A percentile compares a stretch with the other conserved stretches of the same genome.
phyloP scores from a whole-genome alignment of 805 yeast species.

The Hanseniaspora lindneri region DNA sequence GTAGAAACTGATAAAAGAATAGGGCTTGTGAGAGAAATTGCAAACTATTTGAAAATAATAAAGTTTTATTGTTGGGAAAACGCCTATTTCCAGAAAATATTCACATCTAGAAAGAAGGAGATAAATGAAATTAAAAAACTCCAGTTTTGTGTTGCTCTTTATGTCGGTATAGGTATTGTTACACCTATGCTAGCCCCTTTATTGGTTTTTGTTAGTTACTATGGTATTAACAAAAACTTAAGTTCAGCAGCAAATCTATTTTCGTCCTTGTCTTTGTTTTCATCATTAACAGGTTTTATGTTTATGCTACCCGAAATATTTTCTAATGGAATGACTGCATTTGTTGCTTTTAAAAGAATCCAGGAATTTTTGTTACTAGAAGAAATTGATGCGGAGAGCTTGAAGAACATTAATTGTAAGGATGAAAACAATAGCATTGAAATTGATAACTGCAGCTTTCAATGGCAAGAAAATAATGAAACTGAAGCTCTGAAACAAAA shows the following conservation, averaged over 20 bases:
- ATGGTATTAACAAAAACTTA: conserved; percentile 29
- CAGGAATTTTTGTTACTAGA: conserved; percentile 33
- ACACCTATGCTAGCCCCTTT: conserved; percentile 45
- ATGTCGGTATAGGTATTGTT: conserved; percentile 31
- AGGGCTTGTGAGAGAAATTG: conserved; percentile 42
- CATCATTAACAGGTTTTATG: conserved; percentile 41
- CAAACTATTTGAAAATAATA: conserved; percentile 50
- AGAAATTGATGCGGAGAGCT: conserved; percentile 22
- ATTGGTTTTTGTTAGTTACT: conserved; percentile 37
- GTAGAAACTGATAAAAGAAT: conserved; percentile 52
- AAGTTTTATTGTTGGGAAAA: conserved; percentile 78
- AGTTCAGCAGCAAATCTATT: conserved; percentile 47
- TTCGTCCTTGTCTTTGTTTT: conserved; percentile 50
- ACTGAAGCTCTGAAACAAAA: background rate
- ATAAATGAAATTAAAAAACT: conserved; percentile 42
- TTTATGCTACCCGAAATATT: conserved; percentile 53
- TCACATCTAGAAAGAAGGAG: conserved; percentile 43
- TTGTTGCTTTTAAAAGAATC: conserved; percentile 38
- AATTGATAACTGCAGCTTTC: conserved; percentile 40
- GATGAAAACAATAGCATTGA: conserved; percentile 33
- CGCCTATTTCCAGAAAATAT: conserved; percentile 46
- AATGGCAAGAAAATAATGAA: conserved; percentile 37
- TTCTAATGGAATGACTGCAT: conserved; percentile 43
- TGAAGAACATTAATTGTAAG: conserved; percentile 13
- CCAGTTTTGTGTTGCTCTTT: conserved; percentile 45